Base-by-base conservation (phyloP, 352 stramenopile species). In the Phytophthora podocarpi region DNA sequence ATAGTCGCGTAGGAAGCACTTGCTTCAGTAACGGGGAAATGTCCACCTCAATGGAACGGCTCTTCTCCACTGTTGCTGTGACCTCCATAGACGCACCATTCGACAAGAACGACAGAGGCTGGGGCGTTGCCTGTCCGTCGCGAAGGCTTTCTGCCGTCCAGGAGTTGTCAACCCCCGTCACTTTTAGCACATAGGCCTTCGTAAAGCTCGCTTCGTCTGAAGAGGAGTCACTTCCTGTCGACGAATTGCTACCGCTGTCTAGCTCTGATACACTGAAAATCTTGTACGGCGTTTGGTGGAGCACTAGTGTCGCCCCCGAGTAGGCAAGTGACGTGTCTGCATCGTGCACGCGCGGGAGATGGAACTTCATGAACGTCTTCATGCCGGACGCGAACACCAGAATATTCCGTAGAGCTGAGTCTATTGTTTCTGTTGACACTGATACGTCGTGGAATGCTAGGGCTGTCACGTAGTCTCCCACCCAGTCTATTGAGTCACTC, bases 281-380 rank as follows among this genome's bases (percentile, higher is more conserved):
- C 49, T 89, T 81, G 63, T 90, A 93, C 3, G 84, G 79, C 0
- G 76, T 90, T 59, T 89, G 72, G 34, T 85, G 72, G 2, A 91
- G 53, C 3, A 67, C 59, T 13, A 91, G 24, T 8, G 32, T 70
- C 1, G 75, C 77, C 16, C 64, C 70, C 0, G 36, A 55, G 34
- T 86, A 87, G 0, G 27, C 31, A 0, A 80, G 37, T 2, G 58
- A 58, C 2, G 71, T 80, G 43, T 88, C 82, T 13, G 78, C 80
- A 34, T 74, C 45, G 24, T 88, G 80, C 1, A 80, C 49, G 12
- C 64, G 67, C 2, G 84, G 80, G 2, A 93, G 10, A 26, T 91
- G 80, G 26, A 91, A 90, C 41, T 91, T 91, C 53, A 91, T 67
- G n/a, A 74, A 81, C 10, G 78, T 82, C 18, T 74, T 75, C 0